Base-by-base conservation (phyloP, 75 land plant genomes). In the Selaginella moellendorffii region DNA sequence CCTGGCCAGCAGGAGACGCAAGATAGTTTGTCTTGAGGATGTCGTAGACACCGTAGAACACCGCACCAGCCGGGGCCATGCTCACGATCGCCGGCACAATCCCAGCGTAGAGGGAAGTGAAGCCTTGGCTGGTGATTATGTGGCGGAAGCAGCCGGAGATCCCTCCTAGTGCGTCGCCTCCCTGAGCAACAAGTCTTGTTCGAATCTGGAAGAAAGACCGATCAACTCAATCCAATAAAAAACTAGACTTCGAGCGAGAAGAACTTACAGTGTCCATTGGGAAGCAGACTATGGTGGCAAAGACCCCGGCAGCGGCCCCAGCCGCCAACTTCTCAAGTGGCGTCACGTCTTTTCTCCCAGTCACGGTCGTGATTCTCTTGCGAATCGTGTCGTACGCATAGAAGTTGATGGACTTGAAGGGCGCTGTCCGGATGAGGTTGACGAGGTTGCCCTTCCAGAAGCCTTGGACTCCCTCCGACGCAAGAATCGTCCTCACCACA, bases 391-490 rank as follows among this genome's bases (percentile, higher is more conserved):
- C 96, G 66, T 85, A 89, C 25, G 87, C 73, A 64, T 74, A 85
- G 60, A 89, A 89, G 36, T 89, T 89, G 53, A 89, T 67, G 24
- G 96, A 77, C 69, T 89, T 89, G 72, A 89, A 89, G 19, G 90
- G 96, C 0, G 96, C 96, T 23, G 96, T 89, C 8, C 96, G 83
- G 29, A 89, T 86, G 62, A 89, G 72, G 60, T 89, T 89, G 18
- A 89, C 82, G 51, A 77, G 69, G 59, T 89, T 89, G 28, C 96
- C 96, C 62, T 78, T 89, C 96, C 96, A 89, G 54, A 89, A 89
- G 20, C 96, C 90, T 68, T 70, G 68, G 28, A 85, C 2, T 26
- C 96, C 96, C 67, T 89, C 92, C 28, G 89, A 28, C 24, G 68
- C 65, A 24, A 83, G 75, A 65, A 89, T 89, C n/a, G 53, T 66